phyloP scores from a whole-genome alignment of 257 asterid genomes.

The Nicotiana sylvestris region DNA sequence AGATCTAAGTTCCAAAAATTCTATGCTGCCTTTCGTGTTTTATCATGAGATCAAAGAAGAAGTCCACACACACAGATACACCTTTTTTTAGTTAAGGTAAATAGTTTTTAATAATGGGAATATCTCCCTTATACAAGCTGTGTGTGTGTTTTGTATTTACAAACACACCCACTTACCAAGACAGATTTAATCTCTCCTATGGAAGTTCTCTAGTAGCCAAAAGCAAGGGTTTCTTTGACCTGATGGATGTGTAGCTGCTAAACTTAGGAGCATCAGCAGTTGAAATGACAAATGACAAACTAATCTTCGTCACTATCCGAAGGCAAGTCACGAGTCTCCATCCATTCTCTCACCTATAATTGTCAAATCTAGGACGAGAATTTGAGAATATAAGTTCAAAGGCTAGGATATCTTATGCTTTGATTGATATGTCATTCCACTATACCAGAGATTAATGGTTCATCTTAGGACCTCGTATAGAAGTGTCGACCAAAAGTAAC shows the following conservation, averaged over 20 bases:
- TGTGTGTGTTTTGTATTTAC: not conserved
- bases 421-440: not conserved
- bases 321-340: not conserved
- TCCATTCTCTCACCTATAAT: not conserved
- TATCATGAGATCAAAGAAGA: not conserved
- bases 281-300: not conserved
- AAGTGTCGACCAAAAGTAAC: not conserved
- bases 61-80: not conserved
- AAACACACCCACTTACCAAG: not conserved
- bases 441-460: not conserved
- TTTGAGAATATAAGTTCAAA: conserved; percentile 2
- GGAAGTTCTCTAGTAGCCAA: conserved; percentile 1
- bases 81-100: not conserved
- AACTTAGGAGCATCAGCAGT: not conserved
- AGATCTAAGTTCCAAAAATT: not conserved
- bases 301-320: not conserved
- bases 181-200: not conserved
- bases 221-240: not conserved
- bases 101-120: not conserved
- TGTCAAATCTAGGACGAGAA: not conserved
- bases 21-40: not conserved
- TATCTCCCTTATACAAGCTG: not conserved
- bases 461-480: not conserved
- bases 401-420: not conserved
- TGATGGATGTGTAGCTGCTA: not conserved